Evolutionary conservation across 1,284 basidiomycete genomes (phyloP).

Genomic region (Ganoderma boninense): DNA sequence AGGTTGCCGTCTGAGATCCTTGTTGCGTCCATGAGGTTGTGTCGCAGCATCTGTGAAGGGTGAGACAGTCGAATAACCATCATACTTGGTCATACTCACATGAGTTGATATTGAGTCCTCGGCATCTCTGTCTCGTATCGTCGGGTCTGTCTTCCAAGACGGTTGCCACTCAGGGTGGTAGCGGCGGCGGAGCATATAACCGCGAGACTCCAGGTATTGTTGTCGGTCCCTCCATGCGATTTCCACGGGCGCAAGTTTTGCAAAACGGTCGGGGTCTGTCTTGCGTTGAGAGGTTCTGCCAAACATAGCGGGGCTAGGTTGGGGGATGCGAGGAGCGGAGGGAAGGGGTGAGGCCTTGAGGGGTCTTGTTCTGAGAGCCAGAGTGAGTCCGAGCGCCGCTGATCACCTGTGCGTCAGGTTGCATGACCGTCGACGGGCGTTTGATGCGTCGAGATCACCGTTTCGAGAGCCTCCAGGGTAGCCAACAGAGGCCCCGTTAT

Average conservation of each 20-base stretch:
- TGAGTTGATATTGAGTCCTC: background rate
- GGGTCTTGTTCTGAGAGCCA: too few relatives aligned
- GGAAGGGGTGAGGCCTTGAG: constrained; percentile 42
- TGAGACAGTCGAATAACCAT: too few relatives aligned
- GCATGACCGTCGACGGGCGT: too few relatives aligned
- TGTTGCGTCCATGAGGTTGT: too few relatives aligned
- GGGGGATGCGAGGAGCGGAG: too few relatives aligned
- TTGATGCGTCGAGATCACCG: constrained; percentile 47
- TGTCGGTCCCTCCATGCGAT: background rate
- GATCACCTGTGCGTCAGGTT: too few relatives aligned
- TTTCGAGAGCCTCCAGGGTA: constrained; percentile 57
- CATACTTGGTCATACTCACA: background rate
- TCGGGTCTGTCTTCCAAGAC: constrained; percentile 20
- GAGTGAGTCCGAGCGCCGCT: too few relatives aligned
- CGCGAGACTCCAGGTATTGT: constrained; percentile 2
- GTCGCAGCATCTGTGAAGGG: background rate
- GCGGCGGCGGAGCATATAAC: constrained; percentile 23
- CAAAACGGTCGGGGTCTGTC: background rate
- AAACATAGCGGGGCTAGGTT: background rate
- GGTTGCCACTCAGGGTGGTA: constrained; percentile 23
- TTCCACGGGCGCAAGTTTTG: background rate
- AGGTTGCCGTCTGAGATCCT: too few relatives aligned
- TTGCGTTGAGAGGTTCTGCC: background rate
- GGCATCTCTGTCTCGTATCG: constrained; percentile 8
- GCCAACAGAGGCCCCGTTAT: constrained; percentile 41